Conservation (phyloP, 2,329 filamentous ascomycete species). For the Clarireedia paspali region DNA sequence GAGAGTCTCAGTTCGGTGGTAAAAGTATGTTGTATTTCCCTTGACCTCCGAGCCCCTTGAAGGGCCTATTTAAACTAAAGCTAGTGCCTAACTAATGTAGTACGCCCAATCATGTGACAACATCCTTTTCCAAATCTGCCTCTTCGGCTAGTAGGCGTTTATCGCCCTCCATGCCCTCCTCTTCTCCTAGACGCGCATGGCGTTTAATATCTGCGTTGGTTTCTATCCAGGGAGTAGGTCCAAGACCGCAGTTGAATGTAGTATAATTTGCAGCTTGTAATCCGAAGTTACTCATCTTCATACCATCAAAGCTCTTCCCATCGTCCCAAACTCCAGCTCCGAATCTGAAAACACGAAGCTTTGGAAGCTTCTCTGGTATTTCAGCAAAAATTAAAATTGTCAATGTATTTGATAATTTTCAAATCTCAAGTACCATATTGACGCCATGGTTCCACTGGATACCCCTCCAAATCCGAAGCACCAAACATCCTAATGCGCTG, state of each 20-base stretch:
- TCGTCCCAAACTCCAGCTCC: not conserved
- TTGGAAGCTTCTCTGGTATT: not conserved
- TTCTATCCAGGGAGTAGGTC: not conserved
- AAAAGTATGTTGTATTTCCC: no score
- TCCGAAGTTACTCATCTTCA: not conserved
- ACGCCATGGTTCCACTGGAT: not conserved
- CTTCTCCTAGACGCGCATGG: no score
- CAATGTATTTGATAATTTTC: not conserved
- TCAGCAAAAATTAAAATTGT: not conserved
- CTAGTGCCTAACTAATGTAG: no score
- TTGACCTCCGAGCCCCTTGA: no score
- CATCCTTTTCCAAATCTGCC: no score
- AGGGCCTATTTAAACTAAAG: no score
- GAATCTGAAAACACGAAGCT: not conserved
- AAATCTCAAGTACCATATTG: not conserved
- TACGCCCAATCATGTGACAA: no score
- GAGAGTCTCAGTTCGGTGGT: no score
- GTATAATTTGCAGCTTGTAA: not conserved
- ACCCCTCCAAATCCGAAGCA: conserved; percentile 1
- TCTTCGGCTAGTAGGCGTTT: no score
- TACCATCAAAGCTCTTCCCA: not conserved
- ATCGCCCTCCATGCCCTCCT: no score
- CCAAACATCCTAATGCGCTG: not conserved
- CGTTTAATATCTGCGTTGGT: not conserved
- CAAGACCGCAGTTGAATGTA: not conserved